A percentile compares a stretch with the other conserved stretches of the same genome.
Conservation (phyloP, 2,329 filamentous ascomycete genomes). For the Aspergillus terreus region DNA sequence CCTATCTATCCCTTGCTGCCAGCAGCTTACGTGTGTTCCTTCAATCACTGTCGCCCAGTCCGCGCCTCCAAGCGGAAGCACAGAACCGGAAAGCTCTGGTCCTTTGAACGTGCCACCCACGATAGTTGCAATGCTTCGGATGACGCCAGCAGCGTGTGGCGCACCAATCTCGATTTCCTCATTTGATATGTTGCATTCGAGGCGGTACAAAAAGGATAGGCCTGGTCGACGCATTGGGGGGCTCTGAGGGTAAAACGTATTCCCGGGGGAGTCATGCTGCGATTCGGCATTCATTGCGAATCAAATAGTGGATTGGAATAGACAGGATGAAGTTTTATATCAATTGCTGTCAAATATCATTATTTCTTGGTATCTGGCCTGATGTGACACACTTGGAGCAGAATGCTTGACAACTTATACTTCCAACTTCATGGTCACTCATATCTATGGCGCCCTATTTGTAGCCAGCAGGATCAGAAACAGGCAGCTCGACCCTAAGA, state of each 20-base stretch:
- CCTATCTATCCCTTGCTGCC: not conserved
- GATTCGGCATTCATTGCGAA: too few species aligned
- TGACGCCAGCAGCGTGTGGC: conserved; percentile 17
- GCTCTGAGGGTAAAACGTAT: conserved; percentile 17
- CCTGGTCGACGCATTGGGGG: conserved; percentile 21
- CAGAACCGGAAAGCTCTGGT: conserved; percentile 16
- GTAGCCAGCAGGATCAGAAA: not conserved
- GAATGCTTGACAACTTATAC: too few species aligned
- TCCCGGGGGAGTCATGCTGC: conserved; percentile 15
- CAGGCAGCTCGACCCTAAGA: not conserved
- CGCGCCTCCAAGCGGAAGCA: conserved; percentile 19
- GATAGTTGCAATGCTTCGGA: conserved; percentile 21
- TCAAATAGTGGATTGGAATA: too few species aligned
- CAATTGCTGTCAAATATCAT: too few species aligned
- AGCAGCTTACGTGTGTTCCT: conserved; percentile 17
- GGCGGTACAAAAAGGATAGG: conserved; percentile 19
- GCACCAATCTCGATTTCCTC: conserved; percentile 21
- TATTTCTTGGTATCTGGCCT: too few species aligned
- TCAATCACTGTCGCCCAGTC: conserved; percentile 23
- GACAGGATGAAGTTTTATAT: too few species aligned
- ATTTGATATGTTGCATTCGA: conserved; percentile 20
- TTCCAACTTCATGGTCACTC: too few species aligned
- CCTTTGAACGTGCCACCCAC: conserved; percentile 21
- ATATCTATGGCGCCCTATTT: too few species aligned
- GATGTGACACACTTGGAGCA: too few species aligned